phyloP scores from a whole-genome alignment of 768 basidiomycete genomes.

The Phallus indusiatus region DNA sequence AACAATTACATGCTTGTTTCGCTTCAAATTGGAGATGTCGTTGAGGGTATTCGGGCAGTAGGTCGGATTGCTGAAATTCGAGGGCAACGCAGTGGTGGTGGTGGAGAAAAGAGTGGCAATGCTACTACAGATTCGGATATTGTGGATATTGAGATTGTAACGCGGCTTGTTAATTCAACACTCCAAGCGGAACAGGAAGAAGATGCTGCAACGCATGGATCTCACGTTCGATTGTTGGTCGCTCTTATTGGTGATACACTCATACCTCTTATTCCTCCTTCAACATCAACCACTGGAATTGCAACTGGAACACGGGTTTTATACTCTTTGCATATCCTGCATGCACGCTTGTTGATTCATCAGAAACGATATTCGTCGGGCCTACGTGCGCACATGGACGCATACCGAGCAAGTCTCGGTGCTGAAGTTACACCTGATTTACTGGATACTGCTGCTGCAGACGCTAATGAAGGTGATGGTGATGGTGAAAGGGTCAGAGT shows the following conservation, averaged over 20 bases:
- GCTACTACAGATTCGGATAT: slow-evolving; percentile 84
- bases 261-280: slow-evolving; percentile 70
- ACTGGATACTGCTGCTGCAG: slow-evolving; percentile 20
- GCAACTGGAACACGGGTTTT: too few relatives aligned
- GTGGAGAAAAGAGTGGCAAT: slow-evolving; percentile 90
- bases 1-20: slow-evolving; percentile 92
- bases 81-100: slow-evolving; percentile 37
- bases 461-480: slow-evolving; percentile 69
- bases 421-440: slow-evolving; percentile 37
- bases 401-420: slow-evolving; percentile 66
- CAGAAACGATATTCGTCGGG: slow-evolving; percentile 66
- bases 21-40: slow-evolving; percentile 86
- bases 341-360: slow-evolving; percentile 73
- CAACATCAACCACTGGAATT: slow-evolving; percentile 23
- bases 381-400: slow-evolving; percentile 74
- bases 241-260: slow-evolving; percentile 65
- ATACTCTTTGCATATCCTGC: slow-evolving; percentile 49
- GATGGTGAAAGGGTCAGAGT: slow-evolving; percentile 41
- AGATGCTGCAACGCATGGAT: slow-evolving; percentile 57
- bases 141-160: slow-evolving; percentile 76
- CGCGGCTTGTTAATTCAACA: slow-evolving; percentile 19
- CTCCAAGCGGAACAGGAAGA: slow-evolving; percentile 22
- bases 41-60: slow-evolving; percentile 79
- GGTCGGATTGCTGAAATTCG: slow-evolving; percentile 73
- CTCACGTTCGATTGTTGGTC: slow-evolving; percentile 56